Base-by-base conservation (phyloP, 805 yeast genomes). In the Tetrapisispora pingtungensis region DNA sequence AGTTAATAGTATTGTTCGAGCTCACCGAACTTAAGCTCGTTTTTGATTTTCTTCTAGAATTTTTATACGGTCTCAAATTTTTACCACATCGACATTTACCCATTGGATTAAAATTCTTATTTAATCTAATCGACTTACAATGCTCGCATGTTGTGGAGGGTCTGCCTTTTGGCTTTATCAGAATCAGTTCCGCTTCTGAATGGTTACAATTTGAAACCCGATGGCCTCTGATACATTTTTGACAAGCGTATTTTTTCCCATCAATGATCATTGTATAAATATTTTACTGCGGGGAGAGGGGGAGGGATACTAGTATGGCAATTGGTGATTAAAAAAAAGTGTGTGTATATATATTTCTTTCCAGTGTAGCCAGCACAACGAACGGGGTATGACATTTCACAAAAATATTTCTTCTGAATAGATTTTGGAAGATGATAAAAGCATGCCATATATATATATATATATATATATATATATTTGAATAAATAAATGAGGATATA, bases 201-300 rank as follows among this genome's bases (percentile, higher is more conserved):
- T 93, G 98, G 37, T 82, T 80, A 65, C 98, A 93, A 2, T 95
- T 79, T 1, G 96, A 84, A 38, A 90, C 98, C 43, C 98, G 71
- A 59, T 93, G 98, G 36, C 98, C 98, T 48, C 98, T 74, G 40
- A 93, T 89, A 65, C 98, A 90, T 48, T 96, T 70, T 52, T 88
- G 95, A 63, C 98, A 90, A 47, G 98, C 97, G 64, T 88, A 90
- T 61, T 93, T 90, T 51, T 85, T 81, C 33, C 97, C 97, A 56
- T 88, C 86, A 42, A 90, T 80, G 43, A 86, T 70, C 46, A 90
- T 96, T 22, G 12, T n/a, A 19, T 8, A 19, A 4, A 18, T 34
- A 19, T n/a, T n/a, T n/a, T n/a, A n/a, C n/a, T n/a, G n/a, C n/a
- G n/a, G n/a, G n/a, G n/a, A n/a, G n/a, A n/a, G n/a, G n/a, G n/a